phyloP scores from a whole-genome alignment of 345 rosid genomes.

The Physaria fendleri region DNA sequence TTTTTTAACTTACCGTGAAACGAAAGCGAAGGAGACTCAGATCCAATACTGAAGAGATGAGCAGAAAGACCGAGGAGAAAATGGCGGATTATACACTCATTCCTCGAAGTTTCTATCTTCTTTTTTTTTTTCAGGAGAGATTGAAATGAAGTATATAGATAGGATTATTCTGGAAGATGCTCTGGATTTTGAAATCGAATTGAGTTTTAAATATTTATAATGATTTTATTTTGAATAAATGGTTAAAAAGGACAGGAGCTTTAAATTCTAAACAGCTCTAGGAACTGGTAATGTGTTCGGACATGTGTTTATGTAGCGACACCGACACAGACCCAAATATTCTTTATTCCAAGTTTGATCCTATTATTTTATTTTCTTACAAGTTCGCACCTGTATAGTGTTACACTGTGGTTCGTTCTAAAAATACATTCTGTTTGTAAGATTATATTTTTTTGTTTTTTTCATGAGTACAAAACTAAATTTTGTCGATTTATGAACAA shows the following conservation, averaged over 20 bases:
- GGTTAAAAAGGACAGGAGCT: conserved; percentile 10
- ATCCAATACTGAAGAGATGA: conserved; percentile 35
- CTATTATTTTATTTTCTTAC: not conserved
- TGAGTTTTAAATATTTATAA: not conserved
- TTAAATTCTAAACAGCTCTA: conserved; percentile 13
- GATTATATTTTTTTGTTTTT: not conserved
- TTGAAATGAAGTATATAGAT: not conserved
- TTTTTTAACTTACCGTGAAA: conserved; percentile 29
- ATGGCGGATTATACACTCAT: conserved; percentile 20
- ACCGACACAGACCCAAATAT: conserved; percentile 22
- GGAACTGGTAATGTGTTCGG: conserved; percentile 17
- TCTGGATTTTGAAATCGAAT: conserved; percentile 10
- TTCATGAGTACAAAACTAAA: not conserved
- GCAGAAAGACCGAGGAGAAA: conserved; percentile 31
- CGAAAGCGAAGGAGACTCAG: conserved; percentile 36
- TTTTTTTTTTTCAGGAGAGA: conserved; percentile 10
- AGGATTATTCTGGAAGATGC: not conserved
- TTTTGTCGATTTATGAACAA: not conserved
- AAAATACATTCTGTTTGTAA: not conserved
- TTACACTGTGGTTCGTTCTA: not conserved
- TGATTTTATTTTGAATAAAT: not conserved
- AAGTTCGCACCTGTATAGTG: not conserved
- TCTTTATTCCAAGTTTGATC: conserved; percentile 4
- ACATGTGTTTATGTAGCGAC: conserved; percentile 28
- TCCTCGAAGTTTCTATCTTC: conserved; percentile 17